Evolutionary conservation across 352 stramenopile species (phyloP), one percentile per base, ranked within the genome.

Genomic region (Saprolegnia parasitica): DNA sequence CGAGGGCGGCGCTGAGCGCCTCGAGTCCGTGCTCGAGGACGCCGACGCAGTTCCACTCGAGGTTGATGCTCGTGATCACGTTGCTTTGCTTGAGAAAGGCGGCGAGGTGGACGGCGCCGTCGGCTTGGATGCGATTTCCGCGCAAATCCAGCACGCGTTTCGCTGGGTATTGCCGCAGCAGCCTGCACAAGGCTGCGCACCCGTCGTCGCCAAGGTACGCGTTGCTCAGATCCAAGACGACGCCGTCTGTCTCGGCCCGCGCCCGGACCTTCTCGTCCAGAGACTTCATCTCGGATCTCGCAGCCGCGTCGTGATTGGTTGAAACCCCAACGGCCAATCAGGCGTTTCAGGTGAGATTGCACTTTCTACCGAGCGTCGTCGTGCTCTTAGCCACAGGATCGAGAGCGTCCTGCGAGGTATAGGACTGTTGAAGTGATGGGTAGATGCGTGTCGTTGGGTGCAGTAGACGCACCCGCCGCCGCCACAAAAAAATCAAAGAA

Each of bases 1-100:
- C 80, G 3, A 93, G 71, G 9, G 85, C 84, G 5, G 57, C 57
- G 9, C 84, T 81, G 11, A 95, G 72, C 39, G 84, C 84, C 49
- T 83, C 78, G 15, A 95, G 71, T 1, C 84, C 85, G 35, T 90
- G 78, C 63, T 91, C 81, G 47, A 92, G 66, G 32, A 93, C 56
- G n/a, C 85, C 87, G 8, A 91, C 72, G 65, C 90, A 93, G 70
- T 95, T 95, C 85, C 85, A 93, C 73, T 95, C 84, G 56, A 95
- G 72, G 50, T 77, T 81, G 29, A 94, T 76, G n/a, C 76, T 75
- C 23, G 83, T 76, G 20, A 91, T 65, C 8, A 21, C 6, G 13
- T 39, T 9, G 20, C 76, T 78, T 57, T 90, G 84, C 2, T 81
- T 78, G 32, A 95, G 55, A 64, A 89, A 68, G 20, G 78, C 75